phyloP scores from a whole-genome alignment of 2,329 filamentous ascomycete genomes.

The Calonectria crousiana region DNA sequence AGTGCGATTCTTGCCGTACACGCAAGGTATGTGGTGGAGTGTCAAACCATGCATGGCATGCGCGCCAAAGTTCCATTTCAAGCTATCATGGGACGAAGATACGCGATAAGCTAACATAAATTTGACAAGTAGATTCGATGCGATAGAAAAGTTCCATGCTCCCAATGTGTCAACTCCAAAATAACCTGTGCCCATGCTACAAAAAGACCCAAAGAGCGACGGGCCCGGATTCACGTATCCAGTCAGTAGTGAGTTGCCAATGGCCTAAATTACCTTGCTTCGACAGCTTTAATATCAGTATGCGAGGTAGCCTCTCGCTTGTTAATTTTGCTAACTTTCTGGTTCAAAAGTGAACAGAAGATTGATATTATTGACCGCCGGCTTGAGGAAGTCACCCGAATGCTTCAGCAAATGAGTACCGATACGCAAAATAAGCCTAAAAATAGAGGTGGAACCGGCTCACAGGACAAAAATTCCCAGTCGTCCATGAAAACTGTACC shows the following conservation, averaged over 20 bases:
- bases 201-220: slow-evolving; percentile 49
- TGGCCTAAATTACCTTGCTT: not conserved
- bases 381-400: slow-evolving; percentile 48
- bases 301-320: not conserved
- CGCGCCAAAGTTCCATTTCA: not conserved
- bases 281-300: not conserved
- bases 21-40: slow-evolving; percentile 44
- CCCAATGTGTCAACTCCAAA: slow-evolving; percentile 51
- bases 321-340: not conserved
- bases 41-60: not conserved
- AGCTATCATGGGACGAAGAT: too few species aligned
- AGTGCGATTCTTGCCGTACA: slow-evolving; percentile 49
- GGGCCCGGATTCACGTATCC: slow-evolving; percentile 50
- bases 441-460: slow-evolving; percentile 6
- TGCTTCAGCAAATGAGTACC: slow-evolving; percentile 45
- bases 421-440: slow-evolving; percentile 18
- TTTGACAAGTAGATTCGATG: slow-evolving; percentile 48
- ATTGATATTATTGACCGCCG: slow-evolving; percentile 52
- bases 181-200: slow-evolving; percentile 50
- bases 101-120: not conserved
- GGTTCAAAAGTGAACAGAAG: slow-evolving; percentile 48
- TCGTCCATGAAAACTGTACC: not conserved
- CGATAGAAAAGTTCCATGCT: slow-evolving; percentile 51
- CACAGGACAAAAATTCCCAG: not conserved
- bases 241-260: slow-evolving; percentile 50